A percentile compares a stretch with the other conserved stretches of the same genome.
These are phyloP conservation scores for Hypericum perforatum DNA, from an alignment of 345 rosid species.

Conservation along the genomic window DNA sequence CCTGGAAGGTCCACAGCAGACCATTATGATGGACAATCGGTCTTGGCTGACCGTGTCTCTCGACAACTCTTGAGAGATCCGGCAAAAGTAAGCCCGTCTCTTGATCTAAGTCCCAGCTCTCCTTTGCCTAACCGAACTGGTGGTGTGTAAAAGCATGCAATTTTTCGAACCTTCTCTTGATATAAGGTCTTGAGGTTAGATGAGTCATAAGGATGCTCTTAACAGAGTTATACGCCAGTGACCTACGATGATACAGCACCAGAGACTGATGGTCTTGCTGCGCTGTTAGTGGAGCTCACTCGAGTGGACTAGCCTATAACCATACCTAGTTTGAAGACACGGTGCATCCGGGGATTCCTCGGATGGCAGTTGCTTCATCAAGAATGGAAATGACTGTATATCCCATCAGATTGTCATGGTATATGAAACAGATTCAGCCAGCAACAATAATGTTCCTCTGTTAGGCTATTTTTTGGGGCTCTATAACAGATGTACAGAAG, in stretches of 20 bases:
- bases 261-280: too few species aligned
- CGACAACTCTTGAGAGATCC: slow-evolving; percentile 55
- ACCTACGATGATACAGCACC: too few species aligned
- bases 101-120: slow-evolving; percentile 40
- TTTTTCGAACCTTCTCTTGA: slow-evolving; percentile 7
- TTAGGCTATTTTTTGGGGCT: slow-evolving; percentile 14
- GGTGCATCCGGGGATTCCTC: too few species aligned
- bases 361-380: too few species aligned
- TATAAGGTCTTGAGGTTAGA: too few species aligned
- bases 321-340: too few species aligned
- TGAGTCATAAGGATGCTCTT: too few species aligned
- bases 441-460: slow-evolving; percentile 6
- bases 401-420: slow-evolving; percentile 16
- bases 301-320: too few species aligned
- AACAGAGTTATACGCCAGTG: too few species aligned
- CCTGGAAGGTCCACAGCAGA: slow-evolving; percentile 23
- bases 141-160: slow-evolving; percentile 18
- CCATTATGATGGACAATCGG: slow-evolving; percentile 36
- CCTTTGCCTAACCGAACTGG: slow-evolving; percentile 30
- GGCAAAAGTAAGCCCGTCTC: slow-evolving; percentile 38
- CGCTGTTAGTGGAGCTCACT: too few species aligned
- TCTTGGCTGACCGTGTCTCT: slow-evolving; percentile 53
- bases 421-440: slow-evolving; percentile 10
- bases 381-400: slow-evolving; percentile 14
- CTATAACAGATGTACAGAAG: slow-evolving; percentile 16